phyloP scores from a whole-genome alignment of 768 basidiomycete species.

The Ramaria rubella region DNA sequence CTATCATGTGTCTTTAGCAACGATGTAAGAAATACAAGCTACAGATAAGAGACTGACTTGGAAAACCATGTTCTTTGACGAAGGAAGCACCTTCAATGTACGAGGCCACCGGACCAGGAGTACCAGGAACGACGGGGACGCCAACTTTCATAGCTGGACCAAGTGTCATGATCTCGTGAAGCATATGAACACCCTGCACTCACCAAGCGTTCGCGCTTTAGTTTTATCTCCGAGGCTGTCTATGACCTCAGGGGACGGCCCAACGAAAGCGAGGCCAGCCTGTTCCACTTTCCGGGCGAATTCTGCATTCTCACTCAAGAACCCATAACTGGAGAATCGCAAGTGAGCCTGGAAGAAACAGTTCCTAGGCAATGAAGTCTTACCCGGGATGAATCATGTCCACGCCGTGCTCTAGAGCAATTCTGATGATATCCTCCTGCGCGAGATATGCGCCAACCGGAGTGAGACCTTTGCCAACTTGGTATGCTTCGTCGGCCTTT shows the following conservation, averaged over 20 bases:
- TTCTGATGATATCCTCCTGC: constrained; percentile 93
- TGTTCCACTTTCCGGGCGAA: constrained; percentile 98
- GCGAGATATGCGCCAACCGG: constrained; percentile 97
- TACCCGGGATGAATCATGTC: constrained; percentile 99
- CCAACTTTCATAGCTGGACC: constrained; percentile 73
- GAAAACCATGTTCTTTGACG: constrained; percentile 94
- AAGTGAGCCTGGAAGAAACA: neutral
- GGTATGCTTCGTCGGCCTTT: constrained; percentile 96
- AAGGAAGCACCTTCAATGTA: constrained; percentile 81
- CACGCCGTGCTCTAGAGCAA: constrained; percentile 96
- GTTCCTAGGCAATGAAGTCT: constrained; percentile 17
- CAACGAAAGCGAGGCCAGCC: constrained; percentile 95
- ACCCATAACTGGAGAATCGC: constrained; percentile 68
- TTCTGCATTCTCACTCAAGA: constrained; percentile 92
- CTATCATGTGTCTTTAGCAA: constrained; percentile 31
- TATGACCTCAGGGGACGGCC: constrained; percentile 92
- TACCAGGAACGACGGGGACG: constrained; percentile 96
- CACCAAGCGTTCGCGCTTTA: constrained; percentile 86
- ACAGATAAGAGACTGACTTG: constrained; percentile 42
- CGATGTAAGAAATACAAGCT: neutral
- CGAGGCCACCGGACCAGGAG: constrained; percentile 82
- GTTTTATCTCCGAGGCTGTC: constrained; percentile 99
- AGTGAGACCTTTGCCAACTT: constrained; percentile 92
- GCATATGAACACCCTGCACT: constrained; percentile 18
- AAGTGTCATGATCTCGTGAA: neutral